Conservation (phyloP, 2,329 filamentous ascomycete species). For the Orbilia ellipsospora region DNA sequence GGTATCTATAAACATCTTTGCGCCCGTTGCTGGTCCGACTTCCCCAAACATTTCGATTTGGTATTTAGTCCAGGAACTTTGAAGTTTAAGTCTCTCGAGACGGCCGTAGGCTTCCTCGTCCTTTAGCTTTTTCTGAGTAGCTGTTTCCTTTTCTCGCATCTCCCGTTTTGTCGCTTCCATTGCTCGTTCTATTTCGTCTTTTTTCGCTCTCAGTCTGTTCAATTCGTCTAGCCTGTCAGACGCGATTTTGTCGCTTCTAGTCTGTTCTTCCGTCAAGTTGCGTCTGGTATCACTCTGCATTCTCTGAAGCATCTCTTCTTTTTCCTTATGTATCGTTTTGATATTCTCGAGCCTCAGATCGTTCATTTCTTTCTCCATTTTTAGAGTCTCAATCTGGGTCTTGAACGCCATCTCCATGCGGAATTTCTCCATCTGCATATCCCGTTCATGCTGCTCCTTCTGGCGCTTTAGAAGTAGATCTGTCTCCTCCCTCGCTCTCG, state of each 20-base stretch:
- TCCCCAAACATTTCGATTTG: no score
- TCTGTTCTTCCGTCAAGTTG: no score
- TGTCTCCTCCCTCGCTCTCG: no score
- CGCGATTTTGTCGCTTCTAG: no score
- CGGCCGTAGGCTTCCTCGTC: slow-evolving; percentile 1
- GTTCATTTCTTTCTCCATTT: slow-evolving; percentile 7
- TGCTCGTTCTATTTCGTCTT: no score
- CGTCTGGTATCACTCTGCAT: not conserved
- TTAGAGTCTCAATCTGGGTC: slow-evolving; percentile 10
- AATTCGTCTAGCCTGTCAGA: no score
- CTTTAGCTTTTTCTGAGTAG: not conserved
- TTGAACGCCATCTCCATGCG: slow-evolving; percentile 4
- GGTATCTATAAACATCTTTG: not conserved
- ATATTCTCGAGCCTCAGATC: slow-evolving; percentile 4
- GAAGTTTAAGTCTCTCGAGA: not conserved
- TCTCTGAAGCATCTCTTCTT: not conserved
- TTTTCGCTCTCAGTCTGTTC: no score
- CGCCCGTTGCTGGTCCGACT: no score
- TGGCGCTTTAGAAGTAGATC: not conserved
- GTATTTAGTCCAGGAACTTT: no score
- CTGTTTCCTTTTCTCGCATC: not conserved
- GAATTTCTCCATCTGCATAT: not conserved
- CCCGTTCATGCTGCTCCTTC: slow-evolving; percentile 6
- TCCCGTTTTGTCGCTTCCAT: no score
- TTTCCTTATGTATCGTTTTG: not conserved